Conservation (phyloP, 1,284 basidiomycete genomes). For the Stereum hirsutum region DNA sequence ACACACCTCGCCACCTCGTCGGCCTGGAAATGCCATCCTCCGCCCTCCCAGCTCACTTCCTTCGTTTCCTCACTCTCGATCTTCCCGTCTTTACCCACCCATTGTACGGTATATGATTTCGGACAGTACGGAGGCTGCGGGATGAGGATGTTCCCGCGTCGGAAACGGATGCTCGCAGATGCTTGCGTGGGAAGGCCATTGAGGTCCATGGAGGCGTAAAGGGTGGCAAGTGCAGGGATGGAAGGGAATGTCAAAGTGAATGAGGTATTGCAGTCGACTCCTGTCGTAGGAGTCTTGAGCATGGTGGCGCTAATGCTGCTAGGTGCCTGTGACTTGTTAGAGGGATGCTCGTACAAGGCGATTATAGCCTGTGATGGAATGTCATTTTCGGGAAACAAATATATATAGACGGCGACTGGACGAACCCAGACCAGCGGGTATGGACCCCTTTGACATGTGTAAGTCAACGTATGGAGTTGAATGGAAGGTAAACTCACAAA, state of each 20-base stretch:
- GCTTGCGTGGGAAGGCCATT: conserved; percentile 24
- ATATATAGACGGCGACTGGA: neutral
- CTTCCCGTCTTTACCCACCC: conserved; percentile 43
- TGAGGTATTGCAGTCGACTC: conserved; percentile 73
- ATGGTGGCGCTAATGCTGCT: conserved; percentile 48
- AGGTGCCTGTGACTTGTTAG: conserved; percentile 50
- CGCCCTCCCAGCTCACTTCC: conserved; percentile 46
- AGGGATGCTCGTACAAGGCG: conserved; percentile 71
- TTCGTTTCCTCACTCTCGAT: conserved; percentile 46
- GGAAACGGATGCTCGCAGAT: conserved; percentile 57
- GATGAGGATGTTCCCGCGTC: conserved; percentile 56
- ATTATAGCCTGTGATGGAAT: conserved; percentile 57
- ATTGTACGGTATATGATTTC: conserved; percentile 52
- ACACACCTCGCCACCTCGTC: conserved; percentile 82
- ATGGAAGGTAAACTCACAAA: conserved; percentile 37
- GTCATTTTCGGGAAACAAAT: neutral
- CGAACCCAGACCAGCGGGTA: conserved; percentile 77
- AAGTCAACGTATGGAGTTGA: neutral
- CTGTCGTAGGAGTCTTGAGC: conserved; percentile 66
- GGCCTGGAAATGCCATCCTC: conserved; percentile 69
- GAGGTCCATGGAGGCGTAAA: conserved; percentile 55
- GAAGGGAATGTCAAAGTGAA: conserved; percentile 68
- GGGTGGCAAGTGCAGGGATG: conserved; percentile 55
- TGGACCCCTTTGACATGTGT: conserved; percentile 46
- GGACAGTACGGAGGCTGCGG: conserved; percentile 58